These are phyloP conservation scores for Suhomyces emberorum DNA, from an alignment of 805 yeast genomes.

Conservation along the genomic window DNA sequence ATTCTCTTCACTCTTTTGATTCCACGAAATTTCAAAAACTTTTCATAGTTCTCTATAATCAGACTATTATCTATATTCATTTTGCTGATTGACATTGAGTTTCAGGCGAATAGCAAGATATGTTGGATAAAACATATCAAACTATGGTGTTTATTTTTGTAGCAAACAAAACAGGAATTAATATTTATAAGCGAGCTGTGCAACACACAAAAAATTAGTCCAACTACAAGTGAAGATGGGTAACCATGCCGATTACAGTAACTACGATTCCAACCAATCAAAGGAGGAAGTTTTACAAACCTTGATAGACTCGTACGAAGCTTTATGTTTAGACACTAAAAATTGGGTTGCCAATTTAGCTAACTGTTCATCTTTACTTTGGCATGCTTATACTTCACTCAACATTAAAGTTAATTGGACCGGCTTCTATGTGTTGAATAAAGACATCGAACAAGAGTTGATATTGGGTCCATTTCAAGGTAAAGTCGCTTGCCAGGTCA, in stretches of 20 bases:
- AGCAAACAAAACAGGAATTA: too few species aligned
- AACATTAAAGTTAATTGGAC: conserved; percentile 77
- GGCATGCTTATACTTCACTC: conserved; percentile 80
- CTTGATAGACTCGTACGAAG: conserved; percentile 59
- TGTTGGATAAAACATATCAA: too few species aligned
- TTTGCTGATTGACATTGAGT: too few species aligned
- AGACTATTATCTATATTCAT: too few species aligned
- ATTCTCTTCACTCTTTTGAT: too few species aligned
- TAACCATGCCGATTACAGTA: conserved; percentile 71
- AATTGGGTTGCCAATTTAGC: conserved; percentile 92
- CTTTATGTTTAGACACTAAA: conserved; percentile 56
- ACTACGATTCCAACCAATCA: conserved; percentile 38
- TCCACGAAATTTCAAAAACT: too few species aligned
- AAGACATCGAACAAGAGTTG: conserved; percentile 39
- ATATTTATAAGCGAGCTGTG: too few species aligned
- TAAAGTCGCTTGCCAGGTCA: conserved; percentile 90
- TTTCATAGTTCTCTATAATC: too few species aligned
- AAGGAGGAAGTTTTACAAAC: conserved; percentile 57
- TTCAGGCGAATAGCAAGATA: too few species aligned
- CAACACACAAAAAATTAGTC: too few species aligned
- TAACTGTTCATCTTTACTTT: conserved; percentile 79
- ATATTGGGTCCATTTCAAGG: conserved; percentile 94
- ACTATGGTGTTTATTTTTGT: too few species aligned
- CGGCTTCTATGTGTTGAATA: conserved; percentile 72
- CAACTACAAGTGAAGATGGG: conserved; percentile 8